Evolutionary conservation across 2,329 filamentous ascomycete species (phyloP), one percentile per base, ranked within the genome.

Genomic region (Lasiodiplodia gonubiensis): DNA sequence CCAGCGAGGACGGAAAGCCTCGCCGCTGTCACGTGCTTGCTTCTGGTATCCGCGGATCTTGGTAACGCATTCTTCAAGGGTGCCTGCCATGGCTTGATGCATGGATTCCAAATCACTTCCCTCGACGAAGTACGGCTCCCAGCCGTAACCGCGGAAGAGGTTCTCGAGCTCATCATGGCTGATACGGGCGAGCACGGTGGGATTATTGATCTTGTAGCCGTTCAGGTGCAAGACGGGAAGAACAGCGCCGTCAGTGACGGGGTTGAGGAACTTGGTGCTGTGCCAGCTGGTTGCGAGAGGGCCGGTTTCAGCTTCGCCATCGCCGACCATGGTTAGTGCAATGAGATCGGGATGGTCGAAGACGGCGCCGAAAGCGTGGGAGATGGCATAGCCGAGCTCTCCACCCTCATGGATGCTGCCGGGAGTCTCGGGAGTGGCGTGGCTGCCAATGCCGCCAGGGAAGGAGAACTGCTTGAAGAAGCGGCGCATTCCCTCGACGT

Each of bases 391-490:
- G n/a, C 91, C 91, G 25, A 94, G 85, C 79, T 94, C 91, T 69
- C 91, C 91, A 74, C 91, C 91, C 77, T 94, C 91, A 75, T 93
- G 91, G 70, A 92, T 84, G 74, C 87, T 90, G 55, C 91, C 91
- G 0, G 91, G 91, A 0, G 90, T 93, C 80, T 94, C 91, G 1
- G 91, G 91, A 0, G 90, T 93, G 66, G 90, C 90, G 75, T 93
- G 91, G 23, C 89, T 91, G 66, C 90, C 90, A 72, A 93, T 89
- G 66, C 91, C 91, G 21, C 91, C 91, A 0, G 91, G 91, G 79
- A 93, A 93, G 1, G 90, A 93, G 80, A 94, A 94, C 71, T 90
- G 87, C 81, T 92, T 93, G 86, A 93, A 93, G 83, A 93, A 93
- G 69, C 84, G 86, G 72, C 89, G 86, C 84, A 94, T 81, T 30